These are phyloP conservation scores for Furcasterigmium furcatum DNA, from an alignment of 2,329 filamentous ascomycete species.

Conservation along the genomic window DNA sequence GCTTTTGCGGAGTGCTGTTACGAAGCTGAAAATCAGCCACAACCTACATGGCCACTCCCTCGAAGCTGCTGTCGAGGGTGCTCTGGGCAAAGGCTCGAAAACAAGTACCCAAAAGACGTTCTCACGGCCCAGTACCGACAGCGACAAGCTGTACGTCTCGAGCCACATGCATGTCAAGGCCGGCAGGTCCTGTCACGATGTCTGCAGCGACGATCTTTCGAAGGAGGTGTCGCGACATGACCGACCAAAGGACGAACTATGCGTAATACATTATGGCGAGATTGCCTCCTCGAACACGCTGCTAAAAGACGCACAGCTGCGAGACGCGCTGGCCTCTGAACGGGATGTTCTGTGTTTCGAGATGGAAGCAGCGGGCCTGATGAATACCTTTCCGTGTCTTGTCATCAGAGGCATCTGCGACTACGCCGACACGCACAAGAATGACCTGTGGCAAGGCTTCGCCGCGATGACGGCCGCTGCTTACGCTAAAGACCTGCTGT, in stretches of 20 bases:
- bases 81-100: slow-evolving; percentile 8
- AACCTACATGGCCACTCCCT: slow-evolving; percentile 12
- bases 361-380: slow-evolving; percentile 24
- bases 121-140: slow-evolving; percentile 4
- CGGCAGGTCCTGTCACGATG: not conserved
- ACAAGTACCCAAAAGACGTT: no score
- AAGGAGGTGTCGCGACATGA: not conserved
- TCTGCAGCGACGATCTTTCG: not conserved
- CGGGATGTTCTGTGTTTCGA: slow-evolving; percentile 19
- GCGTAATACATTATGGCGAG: slow-evolving; percentile 16
- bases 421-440: slow-evolving; percentile 35
- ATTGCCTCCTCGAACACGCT: slow-evolving; percentile 29
- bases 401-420: slow-evolving; percentile 36
- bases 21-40: slow-evolving; percentile 5
- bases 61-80: not conserved
- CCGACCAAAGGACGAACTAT: slow-evolving; percentile 8
- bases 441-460: slow-evolving; percentile 30
- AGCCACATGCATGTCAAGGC: not conserved
- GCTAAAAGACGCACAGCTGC: slow-evolving; percentile 25
- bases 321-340: slow-evolving; percentile 22
- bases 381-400: slow-evolving; percentile 25
- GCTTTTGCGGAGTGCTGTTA: slow-evolving; percentile 9
- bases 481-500: slow-evolving; percentile 12
- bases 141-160: slow-evolving; percentile 2
- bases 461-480: slow-evolving; percentile 29